phyloP scores from a whole-genome alignment of 768 basidiomycete species.

The Lyophyllum atratum region DNA sequence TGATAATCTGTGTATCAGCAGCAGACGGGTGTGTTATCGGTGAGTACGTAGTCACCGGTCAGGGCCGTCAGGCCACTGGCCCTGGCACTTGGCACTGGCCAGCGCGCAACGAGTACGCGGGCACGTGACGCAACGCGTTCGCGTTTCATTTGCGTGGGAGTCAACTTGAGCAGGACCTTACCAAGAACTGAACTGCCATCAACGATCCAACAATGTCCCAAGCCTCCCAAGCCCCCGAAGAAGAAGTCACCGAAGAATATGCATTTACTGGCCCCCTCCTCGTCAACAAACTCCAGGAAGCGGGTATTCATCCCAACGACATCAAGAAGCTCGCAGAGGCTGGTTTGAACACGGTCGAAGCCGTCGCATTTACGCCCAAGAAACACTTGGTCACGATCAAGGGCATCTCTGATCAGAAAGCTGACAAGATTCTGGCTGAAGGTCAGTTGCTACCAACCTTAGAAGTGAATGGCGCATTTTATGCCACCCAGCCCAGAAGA shows the following conservation, averaged over 20 bases:
- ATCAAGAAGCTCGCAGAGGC: constrained; percentile 94
- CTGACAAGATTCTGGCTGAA: constrained; percentile 92
- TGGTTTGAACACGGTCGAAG: constrained; percentile 91
- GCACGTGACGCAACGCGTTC: constrained; percentile 17
- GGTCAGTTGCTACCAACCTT: constrained; percentile 49
- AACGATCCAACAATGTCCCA: constrained; percentile 50
- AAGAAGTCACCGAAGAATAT: constrained; percentile 54
- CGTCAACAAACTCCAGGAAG: constrained; percentile 83
- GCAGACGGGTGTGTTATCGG: no score
- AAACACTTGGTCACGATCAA: constrained; percentile 89
- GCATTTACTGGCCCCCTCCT: constrained; percentile 80
- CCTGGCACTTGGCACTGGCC: no score
- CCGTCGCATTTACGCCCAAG: constrained; percentile 96
- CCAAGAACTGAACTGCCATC: constrained; percentile 3
- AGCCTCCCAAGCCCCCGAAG: constrained; percentile 45
- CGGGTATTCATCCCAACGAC: constrained; percentile 86
- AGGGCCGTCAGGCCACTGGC: no score
- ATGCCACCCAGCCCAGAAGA: constrained; percentile 74
- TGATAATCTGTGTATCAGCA: no score
- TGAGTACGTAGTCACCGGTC: no score
- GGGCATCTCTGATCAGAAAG: constrained; percentile 96
- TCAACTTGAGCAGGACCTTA: neutral
- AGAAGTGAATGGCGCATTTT: neutral
- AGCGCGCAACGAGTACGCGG: constrained; percentile 3
- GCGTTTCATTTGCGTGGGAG: constrained; percentile 6